Evolutionary conservation across 805 yeast genomes (phyloP), one percentile per base, ranked within the genome.

Genomic region (Candida caryicola): DNA sequence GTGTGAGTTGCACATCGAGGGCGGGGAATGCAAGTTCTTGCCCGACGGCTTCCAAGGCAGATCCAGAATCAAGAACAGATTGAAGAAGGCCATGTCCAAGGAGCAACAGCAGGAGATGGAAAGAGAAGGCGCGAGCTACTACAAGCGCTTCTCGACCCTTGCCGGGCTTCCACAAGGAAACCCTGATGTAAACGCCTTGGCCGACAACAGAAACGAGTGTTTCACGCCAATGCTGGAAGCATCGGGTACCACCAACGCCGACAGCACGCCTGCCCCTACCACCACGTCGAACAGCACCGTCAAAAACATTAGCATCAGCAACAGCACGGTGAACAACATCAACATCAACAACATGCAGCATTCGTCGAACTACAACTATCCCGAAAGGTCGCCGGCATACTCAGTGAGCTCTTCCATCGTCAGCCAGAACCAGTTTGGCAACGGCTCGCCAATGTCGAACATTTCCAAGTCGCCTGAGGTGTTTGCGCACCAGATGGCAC

Each of bases 1-100:
- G 82, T 60, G 76, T 37, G 73, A 68, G 40, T 52, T 62, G 29
- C 82, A 77, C 45, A 66, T 77, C 29, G 73, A 67, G 46, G 71
- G 69, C 6, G 77, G 74, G 33, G 66, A 70, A 43, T 77, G 82
- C 60, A 59, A 55, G 45, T 62, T 48, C 48, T 60, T 69, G 42
- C 74, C 74, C 6, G 35, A 45, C n/a, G 73, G 73, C 1, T 69
- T 67, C 45, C 60, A 64, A 41, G 74, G 74, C 15, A 67, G 66
- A 45, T 62, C 70, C 6, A 53, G 73, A 45, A 66, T 69, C 41
- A 68, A 68, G 52, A 68, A 68, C 52, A 56, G 66, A 37, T 50
- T 68, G 44, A 64, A 58, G 56, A 66, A 65, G 50, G 66, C 64
- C 46, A 51, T 66, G 49, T 52, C 59, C 33, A 56, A 54, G 39